Percentiles rank a stretch among this genome's conserved stretches.
phyloP scores from a whole-genome alignment of 805 yeast species.

The Kodamaea sagamina region DNA sequence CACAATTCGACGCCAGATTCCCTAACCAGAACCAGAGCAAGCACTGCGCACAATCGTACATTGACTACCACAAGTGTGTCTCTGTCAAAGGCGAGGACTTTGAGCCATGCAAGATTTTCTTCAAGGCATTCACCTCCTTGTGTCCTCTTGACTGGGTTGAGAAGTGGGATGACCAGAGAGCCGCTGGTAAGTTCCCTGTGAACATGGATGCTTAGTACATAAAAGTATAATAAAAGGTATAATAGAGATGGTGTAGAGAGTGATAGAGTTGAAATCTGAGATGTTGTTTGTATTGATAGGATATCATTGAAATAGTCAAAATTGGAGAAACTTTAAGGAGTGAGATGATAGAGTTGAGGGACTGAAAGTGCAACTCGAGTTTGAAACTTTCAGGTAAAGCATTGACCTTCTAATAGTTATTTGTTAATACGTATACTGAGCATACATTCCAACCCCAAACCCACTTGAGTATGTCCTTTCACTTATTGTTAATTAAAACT shows the following conservation, averaged over 20 bases:
- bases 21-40: conserved; percentile 97
- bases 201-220: conserved; percentile 24
- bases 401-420: too few relatives aligned
- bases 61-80: conserved; percentile 97
- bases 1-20: conserved; percentile 86
- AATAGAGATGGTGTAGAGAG: conserved; percentile 2
- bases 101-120: conserved; percentile 95
- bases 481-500: too few relatives aligned
- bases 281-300: background rate
- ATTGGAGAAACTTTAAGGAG: too few relatives aligned
- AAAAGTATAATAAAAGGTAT: conserved; percentile 4
- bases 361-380: too few relatives aligned
- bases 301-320: too few relatives aligned
- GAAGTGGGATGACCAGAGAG: conserved; percentile 87
- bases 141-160: conserved; percentile 86
- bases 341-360: too few relatives aligned
- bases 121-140: conserved; percentile 82
- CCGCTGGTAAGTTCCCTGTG: conserved; percentile 48
- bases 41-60: conserved; percentile 97
- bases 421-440: too few relatives aligned
- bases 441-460: too few relatives aligned
- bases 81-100: conserved; percentile 97
- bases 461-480: too few relatives aligned
- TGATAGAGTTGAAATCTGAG: background rate
- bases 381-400: too few relatives aligned